A percentile compares a stretch with the other conserved stretches of the same genome.
These are phyloP conservation scores for Blastobotrys elegans DNA, from an alignment of 1,139 yeast genomes.

Conservation along the genomic window DNA sequence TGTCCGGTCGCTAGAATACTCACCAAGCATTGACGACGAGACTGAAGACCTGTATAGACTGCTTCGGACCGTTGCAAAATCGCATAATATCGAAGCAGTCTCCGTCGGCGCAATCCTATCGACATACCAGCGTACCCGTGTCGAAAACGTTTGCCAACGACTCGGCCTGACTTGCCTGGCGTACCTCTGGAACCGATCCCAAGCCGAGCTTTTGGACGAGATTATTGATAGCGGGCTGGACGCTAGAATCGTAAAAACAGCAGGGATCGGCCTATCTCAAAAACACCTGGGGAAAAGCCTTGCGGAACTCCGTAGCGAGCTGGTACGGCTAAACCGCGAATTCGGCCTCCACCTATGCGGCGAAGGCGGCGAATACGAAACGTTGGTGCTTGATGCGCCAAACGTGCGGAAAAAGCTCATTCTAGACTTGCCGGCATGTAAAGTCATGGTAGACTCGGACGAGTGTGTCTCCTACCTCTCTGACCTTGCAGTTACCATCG, in stretches of 20 bases:
- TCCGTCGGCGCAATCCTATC: slow-evolving; percentile 95
- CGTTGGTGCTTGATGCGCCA: slow-evolving; percentile 85
- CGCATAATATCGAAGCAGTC: slow-evolving; percentile 71
- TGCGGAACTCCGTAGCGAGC: slow-evolving; percentile 53
- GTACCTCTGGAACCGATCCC: slow-evolving; percentile 87
- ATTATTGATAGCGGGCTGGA: slow-evolving; percentile 72
- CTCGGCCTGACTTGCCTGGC: slow-evolving; percentile 65
- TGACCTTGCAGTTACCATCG: slow-evolving; percentile 34
- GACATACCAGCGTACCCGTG: slow-evolving; percentile 87
- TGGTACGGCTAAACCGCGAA: slow-evolving; percentile 52
- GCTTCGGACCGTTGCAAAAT: slow-evolving; percentile 41
- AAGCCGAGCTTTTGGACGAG: slow-evolving; percentile 70
- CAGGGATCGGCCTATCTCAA: slow-evolving; percentile 75
- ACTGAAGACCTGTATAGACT: slow-evolving; percentile 70
- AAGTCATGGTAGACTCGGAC: slow-evolving; percentile 46
- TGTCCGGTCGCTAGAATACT: slow-evolving; percentile 65
- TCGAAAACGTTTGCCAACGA: slow-evolving; percentile 81
- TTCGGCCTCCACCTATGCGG: slow-evolving; percentile 94
- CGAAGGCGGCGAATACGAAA: slow-evolving; percentile 97
- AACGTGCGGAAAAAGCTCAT: slow-evolving; percentile 58
- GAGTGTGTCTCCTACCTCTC: slow-evolving; percentile 66
- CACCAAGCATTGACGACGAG: slow-evolving; percentile 62
- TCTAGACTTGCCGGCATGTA: slow-evolving; percentile 43
- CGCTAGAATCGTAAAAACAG: slow-evolving; percentile 86
- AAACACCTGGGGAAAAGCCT: slow-evolving; percentile 65